Evolutionary conservation across 495 filamentous ascomycete genomes (phyloP), one percentile per base, ranked within the genome.

Genomic region (Penicillium pulvis): DNA sequence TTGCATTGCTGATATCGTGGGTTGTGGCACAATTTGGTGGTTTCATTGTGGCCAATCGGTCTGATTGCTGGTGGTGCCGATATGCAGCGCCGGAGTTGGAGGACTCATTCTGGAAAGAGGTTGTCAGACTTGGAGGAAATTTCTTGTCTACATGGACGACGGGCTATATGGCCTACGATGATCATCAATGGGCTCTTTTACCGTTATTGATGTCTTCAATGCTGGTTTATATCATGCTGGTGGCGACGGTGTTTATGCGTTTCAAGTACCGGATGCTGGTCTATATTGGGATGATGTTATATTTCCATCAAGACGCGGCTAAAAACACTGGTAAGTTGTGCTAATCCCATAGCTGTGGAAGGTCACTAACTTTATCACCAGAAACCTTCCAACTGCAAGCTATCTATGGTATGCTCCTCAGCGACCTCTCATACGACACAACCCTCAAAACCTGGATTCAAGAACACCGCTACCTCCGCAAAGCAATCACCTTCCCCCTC

Each of bases 151-250:
- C 79, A 2, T 89, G 86, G 86, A 82, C 83, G 20, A 78, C 71
- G n/a, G 79, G 78, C 3, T 79, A 74, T 62, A 86, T 85, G 69
- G 70, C 73, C 10, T 90, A 87, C 59, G 87, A 88, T 66, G 81
- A 80, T 24, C 84, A 88, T 45, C 85, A 88, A 62, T 90, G 87
- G 87, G 85, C 87, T 4, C 66, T 90, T 41, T 67, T 85, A 30
- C 86, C 83, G 1, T 64, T 90, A 47, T 69, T 90, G 16, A 75
- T 80, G 64, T 81, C 83, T 1, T 84, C 82, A 12, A 85, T 88
- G 81, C 62, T 84, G 59, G 79, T 88, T 5, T 90, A 86, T 57
- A 72, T 81, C 7, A 71, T 83, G 44, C 70, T 86, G 9, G 64
- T 82, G 10, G 85, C 83, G 5, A 87, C 84, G 0, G 75, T 82